phyloP scores from a whole-genome alignment of 2,329 filamentous ascomycete genomes.

The Aspergillus tanneri region DNA sequence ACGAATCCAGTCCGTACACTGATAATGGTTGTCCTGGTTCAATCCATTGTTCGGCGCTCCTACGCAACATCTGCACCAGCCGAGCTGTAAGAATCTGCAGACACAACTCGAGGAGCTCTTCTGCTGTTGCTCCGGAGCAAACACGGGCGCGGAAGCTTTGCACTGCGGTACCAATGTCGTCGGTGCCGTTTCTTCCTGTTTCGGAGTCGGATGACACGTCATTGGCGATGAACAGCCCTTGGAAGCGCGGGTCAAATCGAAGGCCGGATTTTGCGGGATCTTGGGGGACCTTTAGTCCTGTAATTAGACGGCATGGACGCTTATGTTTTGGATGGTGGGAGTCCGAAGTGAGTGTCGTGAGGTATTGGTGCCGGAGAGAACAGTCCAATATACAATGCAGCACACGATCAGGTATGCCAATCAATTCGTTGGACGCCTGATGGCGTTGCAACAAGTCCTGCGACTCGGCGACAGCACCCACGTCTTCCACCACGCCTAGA shows the following conservation, averaged over 20 bases:
- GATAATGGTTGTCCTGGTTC: not conserved
- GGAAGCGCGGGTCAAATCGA: constrained; percentile 8
- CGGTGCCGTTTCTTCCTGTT: not conserved
- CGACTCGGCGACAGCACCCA: not conserved
- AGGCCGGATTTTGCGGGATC: constrained; percentile 4
- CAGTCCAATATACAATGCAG: constrained; percentile 6
- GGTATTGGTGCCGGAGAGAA: constrained; percentile 1
- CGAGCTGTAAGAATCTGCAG: not conserved
- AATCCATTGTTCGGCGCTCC: not conserved
- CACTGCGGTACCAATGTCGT: not conserved
- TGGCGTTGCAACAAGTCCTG: not conserved
- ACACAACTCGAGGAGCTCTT: not conserved
- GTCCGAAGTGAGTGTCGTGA: not conserved
- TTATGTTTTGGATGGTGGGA: not conserved
- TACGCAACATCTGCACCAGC: constrained; percentile 10
- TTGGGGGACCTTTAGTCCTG: constrained; percentile 9
- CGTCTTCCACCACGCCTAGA: not conserved
- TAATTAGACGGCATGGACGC: constrained; percentile 5
- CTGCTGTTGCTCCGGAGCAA: not conserved
- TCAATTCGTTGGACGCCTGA: too few relatives aligned
- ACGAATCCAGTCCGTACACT: not conserved
- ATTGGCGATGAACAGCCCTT: not conserved
- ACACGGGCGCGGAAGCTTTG: not conserved
- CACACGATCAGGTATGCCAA: constrained; percentile 2
- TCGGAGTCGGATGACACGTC: not conserved